A percentile compares a stretch with the other conserved stretches of the same genome.
phyloP scores from a whole-genome alignment of 2,329 filamentous ascomycete genomes.

The Coleophoma cylindrospora region DNA sequence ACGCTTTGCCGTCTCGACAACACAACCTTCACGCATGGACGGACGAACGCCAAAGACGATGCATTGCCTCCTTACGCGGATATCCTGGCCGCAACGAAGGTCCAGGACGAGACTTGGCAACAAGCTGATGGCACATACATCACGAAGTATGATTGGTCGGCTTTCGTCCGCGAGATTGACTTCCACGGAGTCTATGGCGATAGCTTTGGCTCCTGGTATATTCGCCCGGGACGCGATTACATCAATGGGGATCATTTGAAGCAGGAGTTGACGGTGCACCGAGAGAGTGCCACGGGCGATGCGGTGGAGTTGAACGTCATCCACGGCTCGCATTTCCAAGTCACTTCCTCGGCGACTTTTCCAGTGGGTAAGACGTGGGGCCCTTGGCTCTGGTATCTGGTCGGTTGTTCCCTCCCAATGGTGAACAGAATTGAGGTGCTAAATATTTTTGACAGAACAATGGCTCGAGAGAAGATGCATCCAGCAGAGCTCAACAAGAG shows the following conservation, averaged over 20 bases:
- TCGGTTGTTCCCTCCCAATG: not conserved
- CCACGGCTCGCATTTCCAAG: conserved; percentile 44
- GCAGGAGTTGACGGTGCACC: conserved; percentile 47
- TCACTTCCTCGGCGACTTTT: conserved; percentile 29
- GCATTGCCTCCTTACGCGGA: conserved; percentile 36
- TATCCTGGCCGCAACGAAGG: conserved; percentile 38
- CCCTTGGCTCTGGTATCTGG: conserved; percentile 37
- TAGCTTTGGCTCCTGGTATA: conserved; percentile 45
- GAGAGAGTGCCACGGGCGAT: conserved; percentile 44
- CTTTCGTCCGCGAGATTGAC: conserved; percentile 32
- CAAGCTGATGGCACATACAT: conserved; percentile 41
- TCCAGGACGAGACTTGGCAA: conserved; percentile 50
- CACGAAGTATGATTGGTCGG: conserved; percentile 32
- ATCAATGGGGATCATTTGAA: conserved; percentile 47
- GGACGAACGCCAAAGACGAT: conserved; percentile 39
- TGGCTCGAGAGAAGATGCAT: conserved; percentile 38
- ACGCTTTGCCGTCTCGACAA: conserved; percentile 46
- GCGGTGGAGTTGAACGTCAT: conserved; percentile 49
- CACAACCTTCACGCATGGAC: conserved; percentile 38
- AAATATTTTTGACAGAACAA: conserved; percentile 31
- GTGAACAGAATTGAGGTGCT: not conserved
- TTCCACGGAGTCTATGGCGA: conserved; percentile 46
- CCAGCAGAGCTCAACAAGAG: conserved; percentile 32
- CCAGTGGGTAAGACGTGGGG: conserved; percentile 37
- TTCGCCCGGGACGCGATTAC: conserved; percentile 45